Conservation (phyloP, 1,139 yeast genomes). For the Candida dubliniensis region DNA sequence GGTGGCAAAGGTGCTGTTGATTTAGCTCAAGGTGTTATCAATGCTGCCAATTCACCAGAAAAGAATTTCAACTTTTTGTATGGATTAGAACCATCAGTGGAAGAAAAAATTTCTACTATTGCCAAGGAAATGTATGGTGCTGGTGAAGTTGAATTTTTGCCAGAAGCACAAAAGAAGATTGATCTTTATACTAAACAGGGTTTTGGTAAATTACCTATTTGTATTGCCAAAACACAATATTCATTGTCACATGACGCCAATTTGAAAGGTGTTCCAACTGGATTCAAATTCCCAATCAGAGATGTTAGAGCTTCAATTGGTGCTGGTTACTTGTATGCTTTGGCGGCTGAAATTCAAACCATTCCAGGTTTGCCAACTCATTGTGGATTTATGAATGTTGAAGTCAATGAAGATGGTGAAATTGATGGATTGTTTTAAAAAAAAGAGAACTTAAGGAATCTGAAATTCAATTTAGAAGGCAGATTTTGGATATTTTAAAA, state of each 20-base stretch:
- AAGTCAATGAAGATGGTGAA: conserved; percentile 89
- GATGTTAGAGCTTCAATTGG: conserved; percentile 94
- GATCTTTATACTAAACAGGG: conserved; percentile 87
- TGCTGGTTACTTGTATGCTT: conserved; percentile 94
- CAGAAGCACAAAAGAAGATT: conserved; percentile 81
- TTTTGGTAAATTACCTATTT: conserved; percentile 87
- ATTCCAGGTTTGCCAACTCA: conserved; percentile 97
- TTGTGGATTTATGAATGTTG: conserved; percentile 96
- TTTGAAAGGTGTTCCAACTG: conserved; percentile 93
- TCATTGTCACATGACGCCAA: conserved; percentile 92
- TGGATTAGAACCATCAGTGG: conserved; percentile 69
- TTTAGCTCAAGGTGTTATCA: conserved; percentile 82
- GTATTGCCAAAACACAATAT: conserved; percentile 98
- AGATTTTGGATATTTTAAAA: conserved; percentile 4
- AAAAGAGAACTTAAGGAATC: background rate
- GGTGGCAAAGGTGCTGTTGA: conserved; percentile 95
- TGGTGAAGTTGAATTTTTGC: conserved; percentile 79
- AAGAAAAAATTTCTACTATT: conserved; percentile 78
- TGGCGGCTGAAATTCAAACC: conserved; percentile 96
- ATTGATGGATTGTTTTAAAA: conserved; percentile 88
- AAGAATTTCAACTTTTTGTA: conserved; percentile 71
- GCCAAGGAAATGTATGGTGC: conserved; percentile 96
- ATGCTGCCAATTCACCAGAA: conserved; percentile 57
- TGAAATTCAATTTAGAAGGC: too few species aligned
- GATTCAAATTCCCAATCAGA: conserved; percentile 90